Base-by-base conservation (phyloP, 257 asterid species). In the Dorcoceras hygrometricum region DNA sequence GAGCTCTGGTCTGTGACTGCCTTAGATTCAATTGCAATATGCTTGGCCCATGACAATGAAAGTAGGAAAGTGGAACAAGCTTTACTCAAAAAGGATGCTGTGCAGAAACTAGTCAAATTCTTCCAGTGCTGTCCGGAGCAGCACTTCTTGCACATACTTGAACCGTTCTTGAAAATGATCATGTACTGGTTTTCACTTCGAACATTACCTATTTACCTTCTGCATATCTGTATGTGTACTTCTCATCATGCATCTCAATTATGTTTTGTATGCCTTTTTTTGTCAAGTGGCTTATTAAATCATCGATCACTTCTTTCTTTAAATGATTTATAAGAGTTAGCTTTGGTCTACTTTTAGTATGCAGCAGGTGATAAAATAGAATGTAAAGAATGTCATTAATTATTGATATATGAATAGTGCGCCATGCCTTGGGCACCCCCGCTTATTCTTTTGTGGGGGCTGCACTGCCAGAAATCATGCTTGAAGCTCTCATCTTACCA, bases 21-120 rank as follows among this genome's bases (percentile, higher is more conserved):
- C 76, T 84, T 94, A 78, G 99, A 94, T 78, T 94, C 99, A 43
- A 86, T 94, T 79, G 99, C 98, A 62, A 86, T 90, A 71, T 94
- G 98, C 84, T 85, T 94, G 89, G 97, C 98, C 59, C 96, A 88
- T 63, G 99, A 94, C 81, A 90, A 87, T 36, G 99, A 94, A 69
- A 87, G 78, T 81, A 85, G 69, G 79, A 94, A 90, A 82, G 97
- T 94, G 31, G 99, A 94, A 78, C 96, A 88, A 77, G 95, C 96
- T 67, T 81, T 94, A 81, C 82, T 94, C 0, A 90, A 65, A 77
- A 94, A 88, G 84, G 99, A 88, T 29, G 95, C 99, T 57, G 80
- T 94, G 63, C 93, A 90, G 77, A 90, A 88, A 85, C 75, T 94
- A 85, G 96, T 94, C 22, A 85, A 79, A 79, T 94, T 94, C 84